phyloP scores from a whole-genome alignment of 2,329 filamentous ascomycete species.

The Chrysoporthe puriensis region DNA sequence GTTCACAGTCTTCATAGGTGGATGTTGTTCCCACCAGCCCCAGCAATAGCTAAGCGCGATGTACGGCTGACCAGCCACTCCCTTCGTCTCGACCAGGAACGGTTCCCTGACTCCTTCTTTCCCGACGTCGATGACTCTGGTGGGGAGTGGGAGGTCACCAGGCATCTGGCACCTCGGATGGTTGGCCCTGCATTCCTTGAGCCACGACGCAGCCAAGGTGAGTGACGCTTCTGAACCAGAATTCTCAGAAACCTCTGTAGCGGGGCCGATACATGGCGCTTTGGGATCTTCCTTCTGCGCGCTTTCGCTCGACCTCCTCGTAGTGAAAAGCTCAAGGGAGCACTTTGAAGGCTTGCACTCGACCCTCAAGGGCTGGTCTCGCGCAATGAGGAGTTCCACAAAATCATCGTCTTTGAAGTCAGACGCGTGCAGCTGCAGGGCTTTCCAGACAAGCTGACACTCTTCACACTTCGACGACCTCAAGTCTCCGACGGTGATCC shows the following conservation, averaged over 20 bases:
- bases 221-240: constrained; percentile 3
- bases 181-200: constrained; percentile 8
- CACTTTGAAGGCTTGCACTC: constrained; percentile 5
- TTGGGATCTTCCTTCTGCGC: background rate
- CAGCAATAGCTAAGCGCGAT: constrained; percentile 19
- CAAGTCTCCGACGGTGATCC: constrained; percentile 4
- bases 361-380: background rate
- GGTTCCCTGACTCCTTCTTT: constrained; percentile 3
- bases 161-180: constrained; percentile 14
- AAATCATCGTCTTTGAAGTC: constrained; percentile 3
- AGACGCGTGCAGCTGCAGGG: background rate
- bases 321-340: constrained; percentile 5
- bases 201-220: constrained; percentile 13
- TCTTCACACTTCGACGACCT: constrained; percentile 9
- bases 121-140: constrained; percentile 18
- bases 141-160: constrained; percentile 6
- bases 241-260: constrained; percentile 5
- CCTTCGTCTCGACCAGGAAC: constrained; percentile 6
- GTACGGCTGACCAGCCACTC: constrained; percentile 1
- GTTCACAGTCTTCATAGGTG: constrained; percentile 12
- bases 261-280: constrained; percentile 6
- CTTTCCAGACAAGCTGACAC: constrained; percentile 12
- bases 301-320: background rate
- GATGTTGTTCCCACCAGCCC: constrained; percentile 12
- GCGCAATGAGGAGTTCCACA: constrained; percentile 4